These are phyloP conservation scores for Glarea lozoyensis DNA, from an alignment of 495 filamentous ascomycete genomes.

Conservation along the genomic window DNA sequence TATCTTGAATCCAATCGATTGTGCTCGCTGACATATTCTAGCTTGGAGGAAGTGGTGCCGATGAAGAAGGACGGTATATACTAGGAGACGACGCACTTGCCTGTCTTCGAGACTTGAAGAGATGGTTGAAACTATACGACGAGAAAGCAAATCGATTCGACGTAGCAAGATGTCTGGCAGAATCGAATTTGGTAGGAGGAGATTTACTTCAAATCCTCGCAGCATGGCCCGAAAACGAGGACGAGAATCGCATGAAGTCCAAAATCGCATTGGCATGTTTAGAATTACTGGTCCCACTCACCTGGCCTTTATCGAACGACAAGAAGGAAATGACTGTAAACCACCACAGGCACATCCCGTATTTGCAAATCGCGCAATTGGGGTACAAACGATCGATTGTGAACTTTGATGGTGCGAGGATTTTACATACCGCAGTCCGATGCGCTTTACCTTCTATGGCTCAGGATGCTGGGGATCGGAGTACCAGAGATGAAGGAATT, in stretches of 20 bases:
- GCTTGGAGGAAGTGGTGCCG: constrained; percentile 80
- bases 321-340: constrained; percentile 77
- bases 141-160: constrained; percentile 91
- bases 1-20: constrained; percentile 16
- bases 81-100: constrained; percentile 91
- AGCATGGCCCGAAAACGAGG: constrained; percentile 57
- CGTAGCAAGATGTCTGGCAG: constrained; percentile 85
- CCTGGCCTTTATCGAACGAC: constrained; percentile 85
- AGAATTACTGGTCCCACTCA: constrained; percentile 88
- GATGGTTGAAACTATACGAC: constrained; percentile 92
- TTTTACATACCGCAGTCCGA: constrained; percentile 69
- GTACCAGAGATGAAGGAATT: constrained; percentile 77
- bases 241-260: constrained; percentile 62
- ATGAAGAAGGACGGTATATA: constrained; percentile 73
- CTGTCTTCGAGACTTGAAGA: constrained; percentile 83
- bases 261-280: constrained; percentile 79
- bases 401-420: constrained; percentile 62
- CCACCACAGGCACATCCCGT: constrained; percentile 83
- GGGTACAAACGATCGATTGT: constrained; percentile 84
- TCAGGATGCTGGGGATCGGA: constrained; percentile 63
- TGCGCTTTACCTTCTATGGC: constrained; percentile 86
- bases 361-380: constrained; percentile 76
- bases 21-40: constrained; percentile 25
- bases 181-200: constrained; percentile 83
- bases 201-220: constrained; percentile 88